phyloP scores from a whole-genome alignment of 805 yeast species.

The Priceomyces fermenticarens region DNA sequence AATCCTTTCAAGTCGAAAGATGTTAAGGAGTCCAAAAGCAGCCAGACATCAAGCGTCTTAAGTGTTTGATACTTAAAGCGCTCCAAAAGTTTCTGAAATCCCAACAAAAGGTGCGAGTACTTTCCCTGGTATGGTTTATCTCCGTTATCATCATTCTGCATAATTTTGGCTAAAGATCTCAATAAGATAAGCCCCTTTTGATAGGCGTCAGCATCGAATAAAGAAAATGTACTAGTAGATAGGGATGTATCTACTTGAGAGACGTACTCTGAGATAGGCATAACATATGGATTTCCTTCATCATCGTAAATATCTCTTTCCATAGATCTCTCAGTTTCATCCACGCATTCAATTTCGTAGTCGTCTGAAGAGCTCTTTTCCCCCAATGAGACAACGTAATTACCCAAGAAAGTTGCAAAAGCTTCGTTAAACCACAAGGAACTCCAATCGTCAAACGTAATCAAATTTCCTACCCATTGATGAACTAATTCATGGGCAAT shows the following conservation, averaged over 20 bases:
- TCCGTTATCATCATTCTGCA: slow-evolving; percentile 24
- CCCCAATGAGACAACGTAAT: slow-evolving; percentile 33
- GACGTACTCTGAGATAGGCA: slow-evolving; percentile 36
- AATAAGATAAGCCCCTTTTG: slow-evolving; percentile 59
- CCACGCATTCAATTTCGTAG: slow-evolving; percentile 8
- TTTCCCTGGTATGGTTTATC: slow-evolving; percentile 3
- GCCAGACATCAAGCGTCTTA: slow-evolving; percentile 56
- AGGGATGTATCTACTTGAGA: slow-evolving; percentile 22
- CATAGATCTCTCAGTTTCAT: slow-evolving; percentile 26
- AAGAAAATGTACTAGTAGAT: slow-evolving; percentile 28
- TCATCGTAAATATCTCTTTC: slow-evolving; percentile 30
- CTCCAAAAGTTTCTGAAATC: slow-evolving; percentile 36
- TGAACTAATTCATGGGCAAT: slow-evolving; percentile 73
- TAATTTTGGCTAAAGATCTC: slow-evolving; percentile 48
- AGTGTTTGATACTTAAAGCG: slow-evolving; percentile 34
- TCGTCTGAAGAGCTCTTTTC: slow-evolving; percentile 11
- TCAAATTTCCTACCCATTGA: slow-evolving; percentile 74
- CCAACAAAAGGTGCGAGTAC: slow-evolving; percentile 26
- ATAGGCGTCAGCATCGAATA: slow-evolving; percentile 51
- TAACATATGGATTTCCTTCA: slow-evolving; percentile 13
- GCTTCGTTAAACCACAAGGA: slow-evolving; percentile 74
- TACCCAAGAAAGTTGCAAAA: slow-evolving; percentile 73
- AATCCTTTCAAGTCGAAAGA: slow-evolving; percentile 48
- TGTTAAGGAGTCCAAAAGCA: slow-evolving; percentile 27
- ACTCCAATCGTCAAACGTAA: slow-evolving; percentile 66